These are phyloP conservation scores for Epithemia pelagica DNA, from an alignment of 108 stramenopile genomes.

Conservation along the genomic window DNA sequence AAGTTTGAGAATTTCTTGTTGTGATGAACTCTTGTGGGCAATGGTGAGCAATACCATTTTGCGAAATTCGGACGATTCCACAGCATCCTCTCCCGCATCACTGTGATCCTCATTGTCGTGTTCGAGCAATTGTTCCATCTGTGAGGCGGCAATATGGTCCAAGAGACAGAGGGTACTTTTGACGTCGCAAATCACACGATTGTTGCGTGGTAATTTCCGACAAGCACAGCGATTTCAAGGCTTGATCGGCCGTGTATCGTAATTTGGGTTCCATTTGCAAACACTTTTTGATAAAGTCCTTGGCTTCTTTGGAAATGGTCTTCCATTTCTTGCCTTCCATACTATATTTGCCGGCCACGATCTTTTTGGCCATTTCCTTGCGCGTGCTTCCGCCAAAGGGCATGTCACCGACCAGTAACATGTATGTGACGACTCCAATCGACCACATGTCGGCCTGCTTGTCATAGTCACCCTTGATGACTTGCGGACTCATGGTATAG, in stretches of 20 bases:
- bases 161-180: neutral
- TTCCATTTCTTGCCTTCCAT: slow-evolving; percentile 35
- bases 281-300: slow-evolving; percentile 33
- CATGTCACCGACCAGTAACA: slow-evolving; percentile 60
- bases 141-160: neutral
- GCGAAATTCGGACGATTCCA: slow-evolving; percentile 18
- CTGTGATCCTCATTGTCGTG: slow-evolving; percentile 44
- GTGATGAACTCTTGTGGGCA: slow-evolving; percentile 53
- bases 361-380: slow-evolving; percentile 32
- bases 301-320: slow-evolving; percentile 33
- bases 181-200: neutral
- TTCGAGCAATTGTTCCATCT: slow-evolving; percentile 53
- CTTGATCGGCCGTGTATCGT: slow-evolving; percentile 10
- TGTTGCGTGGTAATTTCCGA: neutral
- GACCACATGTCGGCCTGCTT: slow-evolving; percentile 77
- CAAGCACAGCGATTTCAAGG: slow-evolving; percentile 38
- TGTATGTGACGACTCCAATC: slow-evolving; percentile 65
- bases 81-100: slow-evolving; percentile 43
- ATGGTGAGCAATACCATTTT: slow-evolving; percentile 67
- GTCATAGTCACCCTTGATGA: slow-evolving; percentile 66
- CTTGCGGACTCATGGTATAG: slow-evolving; percentile 80
- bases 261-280: slow-evolving; percentile 26
- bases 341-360: slow-evolving; percentile 31
- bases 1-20: slow-evolving; percentile 20
- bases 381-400: slow-evolving; percentile 64